Conservation (phyloP, 805 yeast genomes). For the Tetrapisispora taiwanensis region DNA sequence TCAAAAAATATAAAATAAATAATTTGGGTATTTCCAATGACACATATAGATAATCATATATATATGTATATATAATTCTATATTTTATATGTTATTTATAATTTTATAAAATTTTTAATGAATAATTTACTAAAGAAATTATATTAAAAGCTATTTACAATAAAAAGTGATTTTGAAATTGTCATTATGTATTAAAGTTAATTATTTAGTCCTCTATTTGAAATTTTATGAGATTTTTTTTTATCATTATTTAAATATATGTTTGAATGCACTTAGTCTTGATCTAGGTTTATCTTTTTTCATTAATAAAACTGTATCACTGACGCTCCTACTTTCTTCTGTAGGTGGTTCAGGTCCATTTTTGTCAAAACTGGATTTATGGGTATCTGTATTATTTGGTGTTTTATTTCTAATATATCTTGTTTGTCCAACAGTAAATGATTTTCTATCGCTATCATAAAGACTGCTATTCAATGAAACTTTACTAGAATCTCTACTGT, state of each 20-base stretch:
- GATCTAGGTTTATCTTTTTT: constrained; percentile 14
- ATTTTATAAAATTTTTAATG: neutral
- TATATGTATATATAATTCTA: neutral
- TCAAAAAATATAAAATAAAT: neutral
- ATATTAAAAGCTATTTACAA: no score
- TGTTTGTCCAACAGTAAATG: neutral
- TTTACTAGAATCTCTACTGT: constrained; percentile 2
- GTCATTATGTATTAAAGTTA: neutral
- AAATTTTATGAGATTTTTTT: neutral
- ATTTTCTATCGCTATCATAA: constrained; percentile 2
- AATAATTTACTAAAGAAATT: neutral
- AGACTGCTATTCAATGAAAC: constrained; percentile 1
- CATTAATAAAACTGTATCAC: constrained; percentile 17
- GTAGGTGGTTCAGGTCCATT: neutral
- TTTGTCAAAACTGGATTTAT: neutral
- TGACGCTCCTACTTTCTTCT: constrained; percentile 16
- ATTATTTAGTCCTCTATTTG: neutral
- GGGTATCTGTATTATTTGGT: neutral
- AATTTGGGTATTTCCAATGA: neutral
- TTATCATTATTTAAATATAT: neutral
- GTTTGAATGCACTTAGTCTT: constrained; percentile 11
- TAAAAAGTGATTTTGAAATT: no score
- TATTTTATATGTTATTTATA: neutral
- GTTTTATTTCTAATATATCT: neutral
- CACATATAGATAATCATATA: neutral